Conservation (phyloP, 192 early-diverging fungal genomes). For the Haplosporangium gracile region DNA sequence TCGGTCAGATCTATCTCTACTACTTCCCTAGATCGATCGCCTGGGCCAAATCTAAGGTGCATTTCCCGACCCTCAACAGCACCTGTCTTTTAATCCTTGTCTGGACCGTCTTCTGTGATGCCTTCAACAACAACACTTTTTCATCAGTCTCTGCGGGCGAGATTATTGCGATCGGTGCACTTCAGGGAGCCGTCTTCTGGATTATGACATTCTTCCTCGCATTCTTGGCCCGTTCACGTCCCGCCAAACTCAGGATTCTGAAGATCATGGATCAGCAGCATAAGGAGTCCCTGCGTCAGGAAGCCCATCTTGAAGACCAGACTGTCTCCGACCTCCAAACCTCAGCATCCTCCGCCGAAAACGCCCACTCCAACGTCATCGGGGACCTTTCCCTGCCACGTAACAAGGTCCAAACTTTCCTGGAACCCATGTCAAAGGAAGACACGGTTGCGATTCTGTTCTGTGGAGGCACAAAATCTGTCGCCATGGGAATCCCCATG, state of each 20-base stretch:
- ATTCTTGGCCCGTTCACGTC: conserved; percentile 59
- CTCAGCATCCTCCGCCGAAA: neutral
- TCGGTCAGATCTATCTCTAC: conserved; percentile 71
- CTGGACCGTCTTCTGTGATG: conserved; percentile 82
- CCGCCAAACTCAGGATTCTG: conserved; percentile 49
- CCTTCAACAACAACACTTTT: conserved; percentile 69
- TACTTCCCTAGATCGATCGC: conserved; percentile 62
- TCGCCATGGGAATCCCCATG: conserved; percentile 81
- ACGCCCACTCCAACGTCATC: conserved; percentile 11
- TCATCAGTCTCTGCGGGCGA: conserved; percentile 59
- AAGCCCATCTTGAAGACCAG: conserved; percentile 37
- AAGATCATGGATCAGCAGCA: conserved; percentile 42
- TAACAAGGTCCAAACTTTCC: conserved; percentile 17
- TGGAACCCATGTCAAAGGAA: conserved; percentile 56
- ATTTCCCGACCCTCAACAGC: conserved; percentile 69
- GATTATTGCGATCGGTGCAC: conserved; percentile 65
- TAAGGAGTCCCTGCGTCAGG: conserved; percentile 8
- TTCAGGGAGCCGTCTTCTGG: conserved; percentile 67
- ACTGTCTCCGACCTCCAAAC: neutral
- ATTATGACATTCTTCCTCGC: conserved; percentile 65
- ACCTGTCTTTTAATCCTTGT: conserved; percentile 73
- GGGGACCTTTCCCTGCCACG: conserved; percentile 21
- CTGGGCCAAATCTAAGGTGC: conserved; percentile 61
- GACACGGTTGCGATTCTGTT: conserved; percentile 77
- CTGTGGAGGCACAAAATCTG: conserved; percentile 81